Conservation (phyloP, 176 grass and related monocot species). For the Eleusine coracana region DNA sequence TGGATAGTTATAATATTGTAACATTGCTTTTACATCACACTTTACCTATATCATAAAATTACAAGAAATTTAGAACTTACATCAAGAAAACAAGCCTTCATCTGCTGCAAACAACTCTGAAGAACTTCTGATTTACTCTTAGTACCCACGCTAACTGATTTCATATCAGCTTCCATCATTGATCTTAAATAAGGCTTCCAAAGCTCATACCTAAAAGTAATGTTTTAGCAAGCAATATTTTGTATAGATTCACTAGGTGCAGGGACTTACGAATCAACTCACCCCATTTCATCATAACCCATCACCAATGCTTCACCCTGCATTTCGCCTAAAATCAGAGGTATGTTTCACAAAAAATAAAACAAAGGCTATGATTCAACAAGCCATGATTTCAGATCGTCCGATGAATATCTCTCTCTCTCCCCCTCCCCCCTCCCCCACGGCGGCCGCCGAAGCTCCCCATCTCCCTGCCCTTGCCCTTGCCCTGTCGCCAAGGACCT, state of each 20-base stretch:
- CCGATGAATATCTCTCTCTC: no score
- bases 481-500: no score
- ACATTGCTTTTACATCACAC: constrained; percentile 6
- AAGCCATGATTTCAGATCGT: not conserved
- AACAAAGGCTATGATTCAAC: constrained; percentile 15
- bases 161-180: constrained; percentile 99
- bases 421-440: no score
- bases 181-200: constrained; percentile 97
- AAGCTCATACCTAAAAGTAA: constrained; percentile 76
- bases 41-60: constrained; percentile 6
- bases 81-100: constrained; percentile 96
- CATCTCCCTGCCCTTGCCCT: no score
- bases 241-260: constrained; percentile 9
- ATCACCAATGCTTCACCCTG: constrained; percentile 95
- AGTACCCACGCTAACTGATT: constrained; percentile 89
- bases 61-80: constrained; percentile 58
- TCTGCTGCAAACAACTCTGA: constrained; percentile 88
- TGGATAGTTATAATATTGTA: not conserved
- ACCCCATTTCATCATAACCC: constrained; percentile 99
- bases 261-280: constrained; percentile 43
- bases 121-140: constrained; percentile 90
- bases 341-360: not conserved
- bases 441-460: no score
- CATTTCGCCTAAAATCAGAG: constrained; percentile 46
- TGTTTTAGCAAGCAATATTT: constrained; percentile 17